Evolutionary conservation across 129 eudicot species (phyloP).

Genomic region (Dittrichia graveolens): DNA sequence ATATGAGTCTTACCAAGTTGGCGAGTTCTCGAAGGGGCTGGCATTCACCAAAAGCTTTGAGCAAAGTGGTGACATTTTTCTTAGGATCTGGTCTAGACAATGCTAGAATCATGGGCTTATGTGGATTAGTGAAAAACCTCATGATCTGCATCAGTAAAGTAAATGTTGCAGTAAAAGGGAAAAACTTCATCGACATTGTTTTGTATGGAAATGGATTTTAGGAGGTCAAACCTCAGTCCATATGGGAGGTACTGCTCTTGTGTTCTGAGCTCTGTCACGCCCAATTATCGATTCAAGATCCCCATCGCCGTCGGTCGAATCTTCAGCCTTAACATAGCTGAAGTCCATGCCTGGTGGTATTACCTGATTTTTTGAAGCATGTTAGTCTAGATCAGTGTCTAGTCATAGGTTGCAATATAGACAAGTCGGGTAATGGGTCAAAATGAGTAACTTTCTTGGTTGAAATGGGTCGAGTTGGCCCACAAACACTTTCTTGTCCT

Average conservation of each 20-base stretch:
- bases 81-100: conserved; percentile 89
- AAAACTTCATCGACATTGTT: conserved; percentile 2
- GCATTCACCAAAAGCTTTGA: conserved; percentile 88
- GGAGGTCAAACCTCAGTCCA: conserved; percentile 72
- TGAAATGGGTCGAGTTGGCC: not conserved
- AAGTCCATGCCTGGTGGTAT: conserved; percentile 95
- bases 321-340: conserved; percentile 68
- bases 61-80: conserved; percentile 77
- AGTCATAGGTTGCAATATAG: not conserved
- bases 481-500: not conserved
- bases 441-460: not conserved
- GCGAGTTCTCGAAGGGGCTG: conserved; percentile 77
- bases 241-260: conserved; percentile 67
- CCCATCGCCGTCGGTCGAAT: conserved; percentile 53
- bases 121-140: conserved; percentile 82
- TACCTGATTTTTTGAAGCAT: conserved; percentile 45
- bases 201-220: not conserved
- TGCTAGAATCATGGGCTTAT: conserved; percentile 88
- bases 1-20: conserved; percentile 52
- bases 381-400: conserved; percentile 7
- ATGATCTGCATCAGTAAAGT: conserved; percentile 50
- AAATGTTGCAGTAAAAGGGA: conserved; percentile 11
- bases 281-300: conserved; percentile 70
- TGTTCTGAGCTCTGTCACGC: conserved; percentile 50
- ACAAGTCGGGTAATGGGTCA: not conserved